These are phyloP conservation scores for Brettanomyces anomalus DNA, from an alignment of 805 yeast species.

Conservation along the genomic window DNA sequence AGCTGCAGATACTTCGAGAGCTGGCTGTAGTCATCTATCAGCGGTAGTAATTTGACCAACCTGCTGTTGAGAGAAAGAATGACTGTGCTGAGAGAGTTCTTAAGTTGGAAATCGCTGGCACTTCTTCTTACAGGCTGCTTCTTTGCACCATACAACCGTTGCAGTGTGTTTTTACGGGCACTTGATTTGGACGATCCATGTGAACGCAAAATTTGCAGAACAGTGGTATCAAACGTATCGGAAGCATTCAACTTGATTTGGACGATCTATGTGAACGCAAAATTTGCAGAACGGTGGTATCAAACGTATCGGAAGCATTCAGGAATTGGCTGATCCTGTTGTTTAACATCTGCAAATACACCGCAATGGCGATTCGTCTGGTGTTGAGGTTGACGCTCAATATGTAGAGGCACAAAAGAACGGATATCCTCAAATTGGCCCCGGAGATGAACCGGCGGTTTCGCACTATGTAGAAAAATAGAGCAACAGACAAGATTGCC, in stretches of 20 bases:
- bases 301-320: constrained; percentile 9
- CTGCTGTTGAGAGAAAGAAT: constrained; percentile 13
- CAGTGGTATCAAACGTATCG: constrained; percentile 10
- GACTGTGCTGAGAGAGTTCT: constrained; percentile 12
- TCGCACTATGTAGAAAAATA: constrained; percentile 11
- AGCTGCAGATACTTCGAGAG: constrained; percentile 16
- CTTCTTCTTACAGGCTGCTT: too few relatives aligned
- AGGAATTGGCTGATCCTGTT: constrained; percentile 12
- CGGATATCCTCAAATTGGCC: constrained; percentile 6
- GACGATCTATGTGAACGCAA: constrained; percentile 3
- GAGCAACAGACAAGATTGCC: constrained; percentile 10
- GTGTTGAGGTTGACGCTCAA: constrained; percentile 11
- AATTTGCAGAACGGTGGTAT: constrained; percentile 1
- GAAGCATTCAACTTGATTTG: constrained; percentile 7
- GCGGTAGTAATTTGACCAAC: constrained; percentile 9
- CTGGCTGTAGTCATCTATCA: constrained; percentile 9
- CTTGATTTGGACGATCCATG: too few relatives aligned
- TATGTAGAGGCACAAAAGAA: constrained; percentile 10
- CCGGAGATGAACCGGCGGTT: neutral
- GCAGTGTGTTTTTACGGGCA: too few relatives aligned
- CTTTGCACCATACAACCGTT: too few relatives aligned
- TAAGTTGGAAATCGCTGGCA: constrained; percentile 8
- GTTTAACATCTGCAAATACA: constrained; percentile 11
- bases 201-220: too few relatives aligned
- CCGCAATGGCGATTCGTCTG: constrained; percentile 10